Base-by-base conservation (phyloP, 768 basidiomycete species). In the Mycena galericulata region DNA sequence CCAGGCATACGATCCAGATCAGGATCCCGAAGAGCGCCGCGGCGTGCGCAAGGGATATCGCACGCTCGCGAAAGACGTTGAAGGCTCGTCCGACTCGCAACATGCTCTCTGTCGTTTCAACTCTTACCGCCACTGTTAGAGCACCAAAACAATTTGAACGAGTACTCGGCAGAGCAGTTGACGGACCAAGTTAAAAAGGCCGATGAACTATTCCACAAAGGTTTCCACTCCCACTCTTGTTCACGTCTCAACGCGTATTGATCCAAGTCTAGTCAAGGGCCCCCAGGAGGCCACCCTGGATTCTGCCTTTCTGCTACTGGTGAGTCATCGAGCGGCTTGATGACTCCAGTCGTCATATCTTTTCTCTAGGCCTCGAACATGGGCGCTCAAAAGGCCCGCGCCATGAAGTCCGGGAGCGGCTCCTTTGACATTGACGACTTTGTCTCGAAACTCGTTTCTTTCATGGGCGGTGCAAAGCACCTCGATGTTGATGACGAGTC, bases 401-500 rank as follows among this genome's bases (percentile, higher is more conserved):
- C 90, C 32, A 91, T 97, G 89, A 96, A 94, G 78, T 89, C 94
- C 0, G 95, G 94, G 59, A 88, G 89, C 0, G 93, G 94, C 61
- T 90, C 92, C 17, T 99, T 99, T 75, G 97, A 99, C 75, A 83
- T 93, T 43, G 95, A 97, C 71, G 96, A 98, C 62, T 98, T 97
- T 73, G 83, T 99, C 60, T 79, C 88, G 8, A 91, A 91, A 73
- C 83, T 96, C 38, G 82, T 92, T 51, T 85, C 81, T 17, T 93
- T 89, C 74, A 92, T 96, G 92, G 92, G 93, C 20, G 92, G 93
- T 7, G 82, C 85, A 34, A 84, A 85, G 36, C 66, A 74, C 9
- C 82, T 85, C 38, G 84, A 88, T 54, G 83, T 30, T 63, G 86
- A 73, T 18, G 84, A 86, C 4, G 89, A 84, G 24, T 84, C 79